phyloP scores from a whole-genome alignment of 2,329 filamentous ascomycete genomes.

The Balansia obtecta region DNA sequence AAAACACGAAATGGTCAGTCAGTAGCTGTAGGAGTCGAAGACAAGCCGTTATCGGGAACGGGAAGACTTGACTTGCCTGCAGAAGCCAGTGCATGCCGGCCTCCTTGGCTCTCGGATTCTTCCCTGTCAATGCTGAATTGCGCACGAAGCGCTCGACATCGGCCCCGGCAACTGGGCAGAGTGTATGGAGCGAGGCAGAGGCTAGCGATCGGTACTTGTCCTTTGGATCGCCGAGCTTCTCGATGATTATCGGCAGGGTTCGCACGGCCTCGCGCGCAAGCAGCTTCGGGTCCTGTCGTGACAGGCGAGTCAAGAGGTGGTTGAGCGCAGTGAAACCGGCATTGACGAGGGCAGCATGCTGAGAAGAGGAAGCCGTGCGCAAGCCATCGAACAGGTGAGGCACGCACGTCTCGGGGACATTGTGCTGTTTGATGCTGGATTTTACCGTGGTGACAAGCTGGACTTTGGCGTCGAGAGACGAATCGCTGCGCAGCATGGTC shows the following conservation, averaged over 20 bases:
- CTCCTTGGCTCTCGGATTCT: constrained; percentile 77
- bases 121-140: constrained; percentile 64
- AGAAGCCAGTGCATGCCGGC: constrained; percentile 74
- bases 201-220: constrained; percentile 72
- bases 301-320: constrained; percentile 75
- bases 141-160: constrained; percentile 75
- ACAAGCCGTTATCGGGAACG: background rate
- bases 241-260: constrained; percentile 63
- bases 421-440: constrained; percentile 83
- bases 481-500: constrained; percentile 45
- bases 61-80: constrained; percentile 37
- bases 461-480: constrained; percentile 57
- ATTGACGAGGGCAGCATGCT: constrained; percentile 65
- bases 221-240: constrained; percentile 78
- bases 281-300: constrained; percentile 69
- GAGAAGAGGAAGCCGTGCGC: constrained; percentile 60
- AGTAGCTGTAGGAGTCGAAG: background rate
- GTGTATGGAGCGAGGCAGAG: constrained; percentile 60
- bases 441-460: constrained; percentile 63
- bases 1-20: background rate
- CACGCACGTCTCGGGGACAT: constrained; percentile 66
- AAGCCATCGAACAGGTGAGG: constrained; percentile 71
- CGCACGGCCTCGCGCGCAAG: constrained; percentile 57
- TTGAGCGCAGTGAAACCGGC: constrained; percentile 80
- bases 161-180: constrained; percentile 55